Base-by-base conservation (phyloP, 2,329 filamentous ascomycete species). In the Colletotrichum karsti region DNA sequence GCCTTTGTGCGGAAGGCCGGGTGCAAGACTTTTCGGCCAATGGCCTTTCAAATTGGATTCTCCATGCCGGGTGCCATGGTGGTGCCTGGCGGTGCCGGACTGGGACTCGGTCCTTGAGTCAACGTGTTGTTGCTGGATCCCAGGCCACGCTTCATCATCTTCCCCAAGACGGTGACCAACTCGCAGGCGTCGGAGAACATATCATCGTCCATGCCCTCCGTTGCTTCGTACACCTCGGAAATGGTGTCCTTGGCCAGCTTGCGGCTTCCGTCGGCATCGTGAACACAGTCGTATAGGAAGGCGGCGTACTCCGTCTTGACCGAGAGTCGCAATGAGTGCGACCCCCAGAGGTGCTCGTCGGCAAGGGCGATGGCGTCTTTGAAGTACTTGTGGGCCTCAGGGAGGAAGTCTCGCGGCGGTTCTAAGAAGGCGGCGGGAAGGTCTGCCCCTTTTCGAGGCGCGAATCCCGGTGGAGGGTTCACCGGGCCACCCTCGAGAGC, bases 141-240 rank as follows among this genome's bases (percentile, higher is more conserved):
- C 3, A 90, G 77, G 2, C 92, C 92, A 55, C 94, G 88, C 80
- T 92, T 95, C 87, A 95, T 93, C 91, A 98, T 96, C 75, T 91
- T 93, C 7, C 93, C 94, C 1, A 98, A 80, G 0, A 96, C 91
- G 1, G 92, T 92, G 8, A 98, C 95, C 12, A 98, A 86, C 74
- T 95, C 92, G 65, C 94, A 94, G 0, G 95, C 94, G 78, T 98
- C 96, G 71, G 92, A 90, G 77, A 98, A 99, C 84, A 96, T 97
- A 72, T 97, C 94, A 75, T 98, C 95, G 67, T 97, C 93, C 90
- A 98, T 95, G 20, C 93, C 93, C 78, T 98, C 95, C 59, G 92
- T 90, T 2, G 94, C 94, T 64, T 94, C 92, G 76, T 98, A 98
- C 1, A 98, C 95, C 73, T 97, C 94, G 44, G 92, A 88, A 69